phyloP scores from a whole-genome alignment of 768 basidiomycete genomes.

The Fomitopsis pulvina region DNA sequence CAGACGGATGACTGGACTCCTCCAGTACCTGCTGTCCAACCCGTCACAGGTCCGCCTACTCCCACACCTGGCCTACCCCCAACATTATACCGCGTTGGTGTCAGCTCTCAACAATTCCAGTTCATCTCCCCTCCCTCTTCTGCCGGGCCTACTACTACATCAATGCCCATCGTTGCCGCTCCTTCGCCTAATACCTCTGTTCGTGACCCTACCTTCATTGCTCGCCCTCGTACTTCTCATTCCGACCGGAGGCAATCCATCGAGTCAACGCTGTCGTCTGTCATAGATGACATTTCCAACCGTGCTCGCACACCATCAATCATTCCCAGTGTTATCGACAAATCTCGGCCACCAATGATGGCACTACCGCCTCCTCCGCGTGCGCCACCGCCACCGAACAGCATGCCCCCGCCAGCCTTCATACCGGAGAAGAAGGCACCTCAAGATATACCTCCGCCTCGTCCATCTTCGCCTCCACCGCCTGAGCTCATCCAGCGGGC shows the following conservation, averaged over 20 bases:
- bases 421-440: conserved; percentile 63
- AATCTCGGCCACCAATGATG: conserved; percentile 82
- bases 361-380: conserved; percentile 71
- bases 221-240: conserved; percentile 41
- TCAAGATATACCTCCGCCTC: conserved; percentile 65
- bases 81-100: conserved; percentile 51
- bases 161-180: conserved; percentile 30
- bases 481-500: conserved; percentile 89
- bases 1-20: conserved; percentile 76
- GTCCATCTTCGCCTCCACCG: conserved; percentile 91
- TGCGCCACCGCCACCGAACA: conserved; percentile 63
- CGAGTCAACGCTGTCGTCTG: conserved; percentile 58
- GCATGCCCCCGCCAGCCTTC: conserved; percentile 70
- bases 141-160: conserved; percentile 26
- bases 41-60: conserved; percentile 16
- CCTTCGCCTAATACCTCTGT: conserved; percentile 35
- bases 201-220: conserved; percentile 46
- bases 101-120: conserved; percentile 61
- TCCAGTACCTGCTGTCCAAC: conserved; percentile 25
- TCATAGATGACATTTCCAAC: conserved; percentile 37
- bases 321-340: conserved; percentile 53
- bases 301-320: conserved; percentile 63
- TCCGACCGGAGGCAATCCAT: conserved; percentile 66
- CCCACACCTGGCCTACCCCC: conserved; percentile 24
- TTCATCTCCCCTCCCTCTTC: conserved; percentile 48